Evolutionary conservation across 2,329 filamentous ascomycete species (phyloP).

Genomic region (Ascochyta viciae-villosae): DNA sequence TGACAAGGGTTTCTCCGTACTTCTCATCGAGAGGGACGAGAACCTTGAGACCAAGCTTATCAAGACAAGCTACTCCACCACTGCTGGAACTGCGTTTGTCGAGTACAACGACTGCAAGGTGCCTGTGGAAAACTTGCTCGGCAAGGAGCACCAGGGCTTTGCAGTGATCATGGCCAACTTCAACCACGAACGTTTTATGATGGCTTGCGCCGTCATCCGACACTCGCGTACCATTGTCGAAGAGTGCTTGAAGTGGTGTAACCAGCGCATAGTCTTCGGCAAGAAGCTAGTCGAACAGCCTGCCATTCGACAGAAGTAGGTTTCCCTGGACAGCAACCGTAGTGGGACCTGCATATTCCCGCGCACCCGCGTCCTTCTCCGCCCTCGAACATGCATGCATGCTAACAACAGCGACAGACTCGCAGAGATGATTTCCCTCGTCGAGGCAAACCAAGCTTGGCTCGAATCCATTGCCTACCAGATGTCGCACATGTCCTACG

Average conservation of each 20-base stretch:
- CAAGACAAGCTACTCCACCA: conserved; percentile 81
- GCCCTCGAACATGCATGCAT: neutral
- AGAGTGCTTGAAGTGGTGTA: conserved; percentile 86
- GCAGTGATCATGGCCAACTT: conserved; percentile 86
- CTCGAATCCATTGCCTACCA: conserved; percentile 85
- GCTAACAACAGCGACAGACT: conserved; percentile 57
- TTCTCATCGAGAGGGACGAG: conserved; percentile 76
- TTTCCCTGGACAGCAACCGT: conserved; percentile 6
- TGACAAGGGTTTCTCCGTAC: conserved; percentile 77
- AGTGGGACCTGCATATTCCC: neutral
- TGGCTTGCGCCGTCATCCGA: conserved; percentile 71
- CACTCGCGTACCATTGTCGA: conserved; percentile 74
- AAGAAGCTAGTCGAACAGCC: conserved; percentile 85
- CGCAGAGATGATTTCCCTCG: conserved; percentile 84
- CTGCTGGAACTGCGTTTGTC: conserved; percentile 80
- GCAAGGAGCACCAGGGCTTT: conserved; percentile 85
- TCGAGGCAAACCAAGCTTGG: conserved; percentile 85
- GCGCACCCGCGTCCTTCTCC: neutral
- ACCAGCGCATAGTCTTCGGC: conserved; percentile 84
- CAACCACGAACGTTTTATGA: conserved; percentile 84
- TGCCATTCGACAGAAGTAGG: conserved; percentile 78
- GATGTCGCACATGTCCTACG: conserved; percentile 85
- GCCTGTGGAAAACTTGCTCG: conserved; percentile 77
- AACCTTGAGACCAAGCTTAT: conserved; percentile 78
- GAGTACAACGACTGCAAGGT: conserved; percentile 89